A percentile compares a stretch with the other conserved stretches of the same genome.
phyloP scores from a whole-genome alignment of 2,329 filamentous ascomycete species.

The Hypoxylon sp. region DNA sequence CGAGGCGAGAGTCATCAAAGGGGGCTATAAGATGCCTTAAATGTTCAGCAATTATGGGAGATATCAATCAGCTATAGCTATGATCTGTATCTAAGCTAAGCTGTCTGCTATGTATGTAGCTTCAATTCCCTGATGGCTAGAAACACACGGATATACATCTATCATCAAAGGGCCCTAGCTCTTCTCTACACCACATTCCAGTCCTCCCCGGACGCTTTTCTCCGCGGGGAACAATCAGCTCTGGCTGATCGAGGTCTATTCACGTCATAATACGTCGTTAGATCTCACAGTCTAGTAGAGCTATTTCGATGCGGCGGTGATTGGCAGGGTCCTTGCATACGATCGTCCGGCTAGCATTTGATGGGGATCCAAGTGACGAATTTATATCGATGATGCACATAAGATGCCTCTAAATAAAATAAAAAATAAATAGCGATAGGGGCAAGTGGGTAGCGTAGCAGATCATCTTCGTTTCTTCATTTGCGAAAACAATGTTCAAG shows the following conservation, averaged over 20 bases:
- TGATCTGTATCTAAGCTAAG: too few species aligned
- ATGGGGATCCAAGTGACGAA: conserved; percentile 4
- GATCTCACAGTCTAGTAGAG: conserved; percentile 1
- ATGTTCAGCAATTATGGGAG: too few species aligned
- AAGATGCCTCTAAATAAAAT: not conserved
- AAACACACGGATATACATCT: not conserved
- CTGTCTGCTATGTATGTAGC: too few species aligned
- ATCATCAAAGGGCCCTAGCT: not conserved
- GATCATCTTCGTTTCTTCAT: not conserved
- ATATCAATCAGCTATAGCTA: too few species aligned
- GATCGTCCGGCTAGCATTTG: not conserved
- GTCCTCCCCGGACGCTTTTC: conserved; percentile 4
- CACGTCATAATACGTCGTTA: conserved; percentile 20
- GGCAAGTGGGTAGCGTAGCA: not conserved
- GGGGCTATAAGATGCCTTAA: too few species aligned
- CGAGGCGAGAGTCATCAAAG: too few species aligned
- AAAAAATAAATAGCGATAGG: not conserved
- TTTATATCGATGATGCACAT: conserved; percentile 19
- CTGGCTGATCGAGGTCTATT: not conserved
- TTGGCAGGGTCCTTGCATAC: not conserved
- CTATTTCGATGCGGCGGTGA: not conserved
- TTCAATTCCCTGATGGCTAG: too few species aligned
- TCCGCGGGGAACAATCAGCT: conserved; percentile 2
- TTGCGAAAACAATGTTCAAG: conserved; percentile 25
- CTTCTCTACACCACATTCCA: not conserved